Evolutionary conservation across 2,329 filamentous ascomycete species (phyloP).

Genomic region (Dactylellina leptospora): DNA sequence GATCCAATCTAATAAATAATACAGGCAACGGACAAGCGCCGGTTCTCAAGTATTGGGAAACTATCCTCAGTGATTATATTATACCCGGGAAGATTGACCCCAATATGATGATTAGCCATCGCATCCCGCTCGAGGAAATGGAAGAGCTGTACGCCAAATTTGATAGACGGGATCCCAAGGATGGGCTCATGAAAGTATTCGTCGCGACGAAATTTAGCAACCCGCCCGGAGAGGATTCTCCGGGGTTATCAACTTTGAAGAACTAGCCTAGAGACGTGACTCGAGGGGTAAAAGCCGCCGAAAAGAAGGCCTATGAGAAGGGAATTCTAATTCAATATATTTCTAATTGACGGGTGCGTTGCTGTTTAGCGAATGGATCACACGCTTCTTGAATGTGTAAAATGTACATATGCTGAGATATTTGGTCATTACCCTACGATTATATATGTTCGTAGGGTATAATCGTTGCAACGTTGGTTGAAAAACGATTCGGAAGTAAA

Average conservation of each 20-base stretch:
- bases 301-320: too few species aligned
- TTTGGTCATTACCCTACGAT: too few species aligned
- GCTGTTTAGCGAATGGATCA: too few species aligned
- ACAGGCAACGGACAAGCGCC: slow-evolving; percentile 74
- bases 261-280: background rate
- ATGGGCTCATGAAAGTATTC: slow-evolving; percentile 83
- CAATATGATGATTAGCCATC: slow-evolving; percentile 81
- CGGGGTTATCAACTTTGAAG: slow-evolving; percentile 63
- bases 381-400: too few species aligned
- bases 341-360: too few species aligned
- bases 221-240: slow-evolving; percentile 65
- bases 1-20: background rate
- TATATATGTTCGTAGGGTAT: too few species aligned
- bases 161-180: slow-evolving; percentile 66
- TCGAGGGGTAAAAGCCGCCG: too few species aligned
- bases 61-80: slow-evolving; percentile 74
- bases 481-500: too few species aligned
- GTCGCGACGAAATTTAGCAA: slow-evolving; percentile 69
- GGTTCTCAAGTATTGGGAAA: slow-evolving; percentile 84
- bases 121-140: slow-evolving; percentile 77
- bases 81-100: slow-evolving; percentile 75
- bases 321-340: too few species aligned
- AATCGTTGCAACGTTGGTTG: too few species aligned
- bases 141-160: slow-evolving; percentile 73
- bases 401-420: too few species aligned